A percentile compares a stretch with the other conserved stretches of the same genome.
Conservation (phyloP, 257 asterid genomes). For the Solanum pimpinellifolium region DNA sequence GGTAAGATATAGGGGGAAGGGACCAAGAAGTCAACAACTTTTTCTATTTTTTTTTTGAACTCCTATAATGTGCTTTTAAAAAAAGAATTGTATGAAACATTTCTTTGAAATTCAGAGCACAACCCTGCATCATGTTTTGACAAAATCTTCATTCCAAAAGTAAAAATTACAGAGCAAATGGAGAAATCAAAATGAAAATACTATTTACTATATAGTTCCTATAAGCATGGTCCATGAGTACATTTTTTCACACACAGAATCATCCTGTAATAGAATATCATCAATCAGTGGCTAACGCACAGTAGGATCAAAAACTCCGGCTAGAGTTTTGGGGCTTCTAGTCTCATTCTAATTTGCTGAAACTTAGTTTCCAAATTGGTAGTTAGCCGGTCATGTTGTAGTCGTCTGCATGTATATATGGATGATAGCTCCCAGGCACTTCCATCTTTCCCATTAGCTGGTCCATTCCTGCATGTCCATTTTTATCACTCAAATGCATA, state of each 20-base stretch:
- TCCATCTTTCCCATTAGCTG: conserved; percentile 42
- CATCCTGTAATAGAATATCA: background rate
- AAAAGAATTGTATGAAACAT: background rate
- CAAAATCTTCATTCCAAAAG: background rate
- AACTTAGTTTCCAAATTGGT: background rate
- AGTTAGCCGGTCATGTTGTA: conserved; percentile 36
- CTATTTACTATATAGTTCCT: background rate
- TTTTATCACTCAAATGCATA: background rate
- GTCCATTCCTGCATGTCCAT: conserved; percentile 37
- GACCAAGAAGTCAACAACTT: background rate
- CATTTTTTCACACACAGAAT: background rate
- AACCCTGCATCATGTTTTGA: background rate
- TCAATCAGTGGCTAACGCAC: background rate
- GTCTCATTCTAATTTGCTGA: background rate
- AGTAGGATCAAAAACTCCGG: background rate
- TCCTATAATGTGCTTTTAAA: background rate
- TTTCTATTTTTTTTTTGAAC: accelerated
- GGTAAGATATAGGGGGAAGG: background rate
- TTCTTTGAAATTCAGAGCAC: background rate
- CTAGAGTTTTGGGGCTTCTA: background rate
- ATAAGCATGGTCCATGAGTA: background rate
- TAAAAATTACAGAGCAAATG: background rate
- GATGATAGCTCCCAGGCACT: conserved; percentile 37
- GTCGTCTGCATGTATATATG: conserved; percentile 39
- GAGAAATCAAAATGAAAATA: background rate